phyloP scores from a whole-genome alignment of 164 flowering plant genomes.

The Euptelea pleiosperma region DNA sequence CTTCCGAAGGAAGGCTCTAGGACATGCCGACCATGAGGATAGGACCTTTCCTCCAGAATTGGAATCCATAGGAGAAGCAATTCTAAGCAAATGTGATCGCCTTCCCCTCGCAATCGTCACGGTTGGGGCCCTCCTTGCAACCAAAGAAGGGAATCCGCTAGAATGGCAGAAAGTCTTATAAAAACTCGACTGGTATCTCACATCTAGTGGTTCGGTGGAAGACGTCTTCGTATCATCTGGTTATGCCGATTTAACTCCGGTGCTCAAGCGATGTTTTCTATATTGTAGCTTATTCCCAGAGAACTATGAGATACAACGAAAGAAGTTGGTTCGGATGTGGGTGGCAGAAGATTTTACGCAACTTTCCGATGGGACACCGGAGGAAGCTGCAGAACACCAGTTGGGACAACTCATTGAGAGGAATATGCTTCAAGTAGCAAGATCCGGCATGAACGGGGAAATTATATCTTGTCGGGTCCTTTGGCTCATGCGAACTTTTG shows the following conservation, averaged over 20 bases:
- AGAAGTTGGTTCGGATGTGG: constrained; percentile 10
- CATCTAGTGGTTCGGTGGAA: too few species aligned
- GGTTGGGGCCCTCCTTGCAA: too few species aligned
- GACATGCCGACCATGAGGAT: not conserved
- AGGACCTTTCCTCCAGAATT: not conserved
- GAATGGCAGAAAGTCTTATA: not conserved
- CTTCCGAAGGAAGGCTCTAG: not conserved
- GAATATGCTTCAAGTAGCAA: constrained; percentile 5
- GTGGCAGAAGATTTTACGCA: constrained; percentile 4
- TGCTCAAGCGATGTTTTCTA: not conserved
- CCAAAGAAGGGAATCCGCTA: too few species aligned
- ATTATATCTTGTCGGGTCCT: constrained; percentile 2
- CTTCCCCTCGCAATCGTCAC: too few species aligned
- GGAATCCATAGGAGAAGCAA: not conserved
- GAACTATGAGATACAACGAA: not conserved
- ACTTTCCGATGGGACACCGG: not conserved
- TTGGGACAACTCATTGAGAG: not conserved
- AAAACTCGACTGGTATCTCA: not conserved
- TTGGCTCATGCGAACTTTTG: not conserved
- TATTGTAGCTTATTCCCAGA: not conserved
- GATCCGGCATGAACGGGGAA: not conserved
- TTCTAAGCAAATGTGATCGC: too few species aligned
- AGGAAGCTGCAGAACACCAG: constrained; percentile 1
- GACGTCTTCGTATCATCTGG: not conserved
- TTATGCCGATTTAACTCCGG: not conserved